Conservation (phyloP, 108 stramenopile genomes). For the Cyclotella choctawhatcheeana region DNA sequence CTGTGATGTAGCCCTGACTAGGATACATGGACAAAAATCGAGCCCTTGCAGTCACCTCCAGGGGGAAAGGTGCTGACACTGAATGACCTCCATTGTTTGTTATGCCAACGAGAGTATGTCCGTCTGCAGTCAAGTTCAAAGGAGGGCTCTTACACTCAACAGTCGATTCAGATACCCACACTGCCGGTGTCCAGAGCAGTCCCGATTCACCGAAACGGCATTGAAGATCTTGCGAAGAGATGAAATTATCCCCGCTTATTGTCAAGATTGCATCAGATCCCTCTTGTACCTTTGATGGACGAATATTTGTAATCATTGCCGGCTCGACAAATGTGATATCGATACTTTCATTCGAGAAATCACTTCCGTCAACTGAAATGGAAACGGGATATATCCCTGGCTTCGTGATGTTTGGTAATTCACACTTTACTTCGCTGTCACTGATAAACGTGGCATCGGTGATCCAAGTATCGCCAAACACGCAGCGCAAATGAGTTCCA, state of each 20-base stretch:
- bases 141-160: conserved; percentile 47
- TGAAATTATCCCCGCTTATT: conserved; percentile 45
- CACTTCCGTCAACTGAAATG: conserved; percentile 35
- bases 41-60: conserved; percentile 33
- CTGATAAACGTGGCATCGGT: conserved; percentile 24
- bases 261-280: conserved; percentile 29
- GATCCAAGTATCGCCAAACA: conserved; percentile 19
- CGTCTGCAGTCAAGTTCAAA: conserved; percentile 42
- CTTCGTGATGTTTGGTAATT: conserved; percentile 10
- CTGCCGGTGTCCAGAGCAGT: conserved; percentile 35
- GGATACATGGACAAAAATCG: conserved; percentile 46
- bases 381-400: conserved; percentile 22
- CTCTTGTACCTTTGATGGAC: conserved; percentile 36
- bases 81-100: conserved; percentile 39
- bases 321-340: conserved; percentile 27
- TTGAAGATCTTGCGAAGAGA: conserved; percentile 34
- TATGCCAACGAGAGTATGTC: conserved; percentile 28
- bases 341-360: conserved; percentile 30
- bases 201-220: conserved; percentile 39
- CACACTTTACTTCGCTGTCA: conserved; percentile 31
- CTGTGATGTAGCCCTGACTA: conserved; percentile 30
- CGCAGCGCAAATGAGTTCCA: conserved; percentile 19
- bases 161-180: conserved; percentile 32
- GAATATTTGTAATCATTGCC: conserved; percentile 21
- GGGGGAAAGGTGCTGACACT: conserved; percentile 16